Conservation (phyloP, 345 rosid genomes). For the Salix dunnii region DNA sequence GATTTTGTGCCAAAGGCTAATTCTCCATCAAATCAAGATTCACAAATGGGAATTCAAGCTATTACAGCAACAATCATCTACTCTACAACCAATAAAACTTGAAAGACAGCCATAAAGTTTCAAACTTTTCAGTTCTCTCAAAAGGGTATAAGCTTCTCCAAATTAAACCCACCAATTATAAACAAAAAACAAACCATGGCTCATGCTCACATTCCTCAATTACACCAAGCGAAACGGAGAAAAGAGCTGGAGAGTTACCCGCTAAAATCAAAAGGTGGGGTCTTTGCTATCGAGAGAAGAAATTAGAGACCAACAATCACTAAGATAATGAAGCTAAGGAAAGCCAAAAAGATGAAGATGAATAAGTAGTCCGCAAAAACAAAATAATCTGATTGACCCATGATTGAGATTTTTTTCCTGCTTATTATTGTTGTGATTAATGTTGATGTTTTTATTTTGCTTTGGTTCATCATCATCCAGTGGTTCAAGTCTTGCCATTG, state of each 20-base stretch:
- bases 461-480: constrained; percentile 10
- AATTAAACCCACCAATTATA: background rate
- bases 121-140: background rate
- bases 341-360: constrained; percentile 42
- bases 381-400: constrained; percentile 61
- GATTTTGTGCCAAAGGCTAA: background rate
- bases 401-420: constrained; percentile 41
- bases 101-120: background rate
- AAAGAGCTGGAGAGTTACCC: constrained; percentile 6
- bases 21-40: background rate
- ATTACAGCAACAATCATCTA: background rate
- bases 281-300: background rate
- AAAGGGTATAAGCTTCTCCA: background rate
- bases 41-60: background rate
- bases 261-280: background rate
- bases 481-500: constrained; percentile 21
- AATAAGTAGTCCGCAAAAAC: constrained; percentile 68
- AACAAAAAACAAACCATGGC: background rate
- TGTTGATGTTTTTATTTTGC: background rate
- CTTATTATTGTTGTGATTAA: constrained; percentile 15
- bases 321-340: constrained; percentile 56
- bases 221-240: no score
- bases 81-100: background rate
- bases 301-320: constrained; percentile 32
- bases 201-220: no score